Evolutionary conservation across 495 filamentous ascomycete species (phyloP).

Genomic region (Amphirosellinia nigrospora): DNA sequence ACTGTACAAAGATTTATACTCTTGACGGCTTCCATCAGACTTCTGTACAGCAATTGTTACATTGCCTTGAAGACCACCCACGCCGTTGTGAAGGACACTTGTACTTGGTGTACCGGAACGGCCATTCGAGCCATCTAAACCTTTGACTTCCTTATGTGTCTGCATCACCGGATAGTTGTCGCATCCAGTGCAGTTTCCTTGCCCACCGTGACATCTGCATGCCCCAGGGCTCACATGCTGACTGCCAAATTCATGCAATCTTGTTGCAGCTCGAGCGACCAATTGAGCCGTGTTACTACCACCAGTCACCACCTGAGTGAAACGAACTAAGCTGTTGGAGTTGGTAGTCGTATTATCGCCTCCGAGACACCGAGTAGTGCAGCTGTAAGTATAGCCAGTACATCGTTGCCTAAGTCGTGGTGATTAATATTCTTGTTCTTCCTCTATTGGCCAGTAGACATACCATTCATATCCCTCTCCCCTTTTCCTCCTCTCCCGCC

Average conservation of each 20-base stretch:
- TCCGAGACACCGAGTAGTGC: slow-evolving; percentile 7
- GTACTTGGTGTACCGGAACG: slow-evolving; percentile 2
- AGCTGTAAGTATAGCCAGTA: slow-evolving; percentile 8
- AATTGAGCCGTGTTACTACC: background rate
- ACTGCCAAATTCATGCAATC: background rate
- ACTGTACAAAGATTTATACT: slow-evolving; percentile 44
- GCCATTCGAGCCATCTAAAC: background rate
- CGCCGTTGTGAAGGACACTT: slow-evolving; percentile 17
- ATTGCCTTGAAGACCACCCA: slow-evolving; percentile 15
- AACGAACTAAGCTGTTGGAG: background rate
- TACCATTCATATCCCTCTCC: slow-evolving; percentile 34
- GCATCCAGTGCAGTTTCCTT: slow-evolving; percentile 31
- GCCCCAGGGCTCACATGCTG: background rate
- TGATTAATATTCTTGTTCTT: background rate
- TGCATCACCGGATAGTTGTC: slow-evolving; percentile 30
- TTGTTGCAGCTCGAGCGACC: background rate
- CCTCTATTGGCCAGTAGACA: slow-evolving; percentile 17
- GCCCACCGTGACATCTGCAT: slow-evolving; percentile 29
- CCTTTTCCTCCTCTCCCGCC: slow-evolving; percentile 39
- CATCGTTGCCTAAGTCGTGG: background rate
- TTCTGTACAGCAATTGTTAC: slow-evolving; percentile 26
- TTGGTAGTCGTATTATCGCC: background rate
- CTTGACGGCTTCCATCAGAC: slow-evolving; percentile 27
- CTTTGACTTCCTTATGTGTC: slow-evolving; percentile 15
- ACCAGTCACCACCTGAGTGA: background rate